These are phyloP conservation scores for Thalassiosira livingstoniorum DNA, from an alignment of 352 stramenopile genomes.

Conservation along the genomic window DNA sequence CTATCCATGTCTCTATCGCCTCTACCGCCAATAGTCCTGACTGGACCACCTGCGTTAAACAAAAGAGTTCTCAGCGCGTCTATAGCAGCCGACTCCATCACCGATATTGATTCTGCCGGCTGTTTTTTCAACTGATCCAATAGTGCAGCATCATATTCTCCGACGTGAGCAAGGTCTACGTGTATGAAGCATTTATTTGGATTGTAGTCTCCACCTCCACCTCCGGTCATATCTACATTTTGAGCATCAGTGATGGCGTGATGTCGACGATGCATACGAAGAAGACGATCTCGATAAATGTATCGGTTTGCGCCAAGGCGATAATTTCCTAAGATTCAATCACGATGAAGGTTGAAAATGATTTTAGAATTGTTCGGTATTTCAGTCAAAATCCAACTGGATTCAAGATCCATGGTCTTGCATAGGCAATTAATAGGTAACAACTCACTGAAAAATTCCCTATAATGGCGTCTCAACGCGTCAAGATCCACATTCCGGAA, in stretches of 20 bases:
- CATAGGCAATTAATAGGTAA: no score
- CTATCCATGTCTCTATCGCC: conserved; percentile 13
- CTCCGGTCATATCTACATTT: conserved; percentile 9
- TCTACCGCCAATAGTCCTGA: not conserved
- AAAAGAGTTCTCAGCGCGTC: conserved; percentile 78
- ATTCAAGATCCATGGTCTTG: no score
- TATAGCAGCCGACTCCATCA: conserved; percentile 69
- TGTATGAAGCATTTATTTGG: conserved; percentile 68
- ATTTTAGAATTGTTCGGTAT: no score
- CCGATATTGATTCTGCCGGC: conserved; percentile 64
- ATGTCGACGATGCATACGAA: conserved; percentile 79
- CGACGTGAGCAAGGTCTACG: conserved; percentile 80
- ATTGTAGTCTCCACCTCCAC: conserved; percentile 29
- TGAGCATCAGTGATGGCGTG: conserved; percentile 46
- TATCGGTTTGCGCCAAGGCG: conserved; percentile 75
- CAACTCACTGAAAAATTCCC: conserved; percentile 84
- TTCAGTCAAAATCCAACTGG: no score
- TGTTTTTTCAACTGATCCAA: conserved; percentile 73
- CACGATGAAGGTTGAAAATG: no score
- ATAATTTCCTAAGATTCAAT: conserved; percentile 82
- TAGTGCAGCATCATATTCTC: conserved; percentile 82
- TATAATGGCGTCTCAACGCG: conserved; percentile 77
- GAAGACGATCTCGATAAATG: conserved; percentile 78
- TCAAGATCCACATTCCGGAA: conserved; percentile 52
- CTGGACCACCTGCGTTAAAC: conserved; percentile 43